Evolutionary conservation across 148 eudicot genomes (phyloP).

Genomic region (Silene uniflora): DNA sequence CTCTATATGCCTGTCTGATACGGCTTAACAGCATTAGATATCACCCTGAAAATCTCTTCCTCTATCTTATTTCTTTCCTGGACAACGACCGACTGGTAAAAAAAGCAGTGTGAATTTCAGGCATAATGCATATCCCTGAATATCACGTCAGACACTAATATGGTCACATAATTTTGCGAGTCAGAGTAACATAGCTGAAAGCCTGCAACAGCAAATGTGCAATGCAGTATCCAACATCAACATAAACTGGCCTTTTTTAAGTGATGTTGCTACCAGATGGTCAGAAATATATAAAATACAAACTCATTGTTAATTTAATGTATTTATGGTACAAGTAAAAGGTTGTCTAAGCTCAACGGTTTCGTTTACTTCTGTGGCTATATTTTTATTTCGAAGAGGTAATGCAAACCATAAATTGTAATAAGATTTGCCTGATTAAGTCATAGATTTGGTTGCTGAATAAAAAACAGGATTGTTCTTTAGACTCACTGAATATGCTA

Average conservation of each 20-base stretch:
- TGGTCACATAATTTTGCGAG: background rate
- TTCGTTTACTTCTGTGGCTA: background rate
- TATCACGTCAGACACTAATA: too few species aligned
- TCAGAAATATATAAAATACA: background rate
- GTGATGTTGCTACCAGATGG: background rate
- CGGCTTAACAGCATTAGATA: too few species aligned
- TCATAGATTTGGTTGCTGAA: slow-evolving; percentile 16
- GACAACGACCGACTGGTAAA: too few species aligned
- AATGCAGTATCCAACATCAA: background rate
- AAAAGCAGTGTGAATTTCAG: too few species aligned
- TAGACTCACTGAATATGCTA: slow-evolving; percentile 16
- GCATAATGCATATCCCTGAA: too few species aligned
- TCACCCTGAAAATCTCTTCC: too few species aligned
- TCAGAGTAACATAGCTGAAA: background rate
- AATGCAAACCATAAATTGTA: slow-evolving; percentile 13
- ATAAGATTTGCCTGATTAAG: background rate
- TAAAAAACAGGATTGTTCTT: slow-evolving; percentile 13
- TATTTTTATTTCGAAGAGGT: background rate
- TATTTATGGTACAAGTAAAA: background rate
- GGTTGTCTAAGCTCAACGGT: background rate
- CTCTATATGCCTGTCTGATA: too few species aligned
- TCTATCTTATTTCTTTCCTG: too few species aligned
- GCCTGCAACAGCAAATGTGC: background rate
- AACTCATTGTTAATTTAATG: background rate
- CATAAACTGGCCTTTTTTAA: background rate